Conservation (phyloP, 495 filamentous ascomycete genomes). For the Hypoxylon rickii region DNA sequence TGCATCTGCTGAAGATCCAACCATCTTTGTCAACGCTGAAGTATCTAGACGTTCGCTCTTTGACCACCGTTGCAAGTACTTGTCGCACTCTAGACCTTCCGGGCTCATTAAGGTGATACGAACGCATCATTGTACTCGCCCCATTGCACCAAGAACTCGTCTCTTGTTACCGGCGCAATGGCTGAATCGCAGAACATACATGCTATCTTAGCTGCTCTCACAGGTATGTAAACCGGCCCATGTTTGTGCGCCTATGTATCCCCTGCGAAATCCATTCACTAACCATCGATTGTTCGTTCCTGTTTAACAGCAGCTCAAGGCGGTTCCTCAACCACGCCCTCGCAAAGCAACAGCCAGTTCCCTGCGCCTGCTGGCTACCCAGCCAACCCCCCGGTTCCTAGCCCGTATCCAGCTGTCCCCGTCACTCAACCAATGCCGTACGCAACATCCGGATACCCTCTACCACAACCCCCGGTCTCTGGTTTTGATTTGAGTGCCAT, state of each 20-base stretch:
- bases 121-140: no score
- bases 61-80: slow-evolving; percentile 4
- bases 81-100: neutral
- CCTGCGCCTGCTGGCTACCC: slow-evolving; percentile 44
- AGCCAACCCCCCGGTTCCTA: slow-evolving; percentile 40
- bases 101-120: no score
- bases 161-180: slow-evolving; percentile 24
- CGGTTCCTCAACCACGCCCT: slow-evolving; percentile 36
- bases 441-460: slow-evolving; percentile 48
- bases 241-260: no score
- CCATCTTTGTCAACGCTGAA: neutral
- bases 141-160: no score
- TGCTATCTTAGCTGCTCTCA: slow-evolving; percentile 17
- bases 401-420: slow-evolving; percentile 29
- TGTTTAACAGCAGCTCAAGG: slow-evolving; percentile 16
- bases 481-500: slow-evolving; percentile 77
- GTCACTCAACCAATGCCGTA: slow-evolving; percentile 47
- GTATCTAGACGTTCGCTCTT: slow-evolving; percentile 3
- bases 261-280: no score
- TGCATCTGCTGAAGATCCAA: neutral
- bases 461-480: slow-evolving; percentile 70
- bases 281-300: slow-evolving; percentile 4
- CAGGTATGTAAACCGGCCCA: no score
- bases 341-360: slow-evolving; percentile 42
- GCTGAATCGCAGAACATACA: slow-evolving; percentile 20